Evolutionary conservation across 169 alveolate species (phyloP), one percentile per base, ranked within the genome.

Genomic region (Plasmodium relictum): DNA sequence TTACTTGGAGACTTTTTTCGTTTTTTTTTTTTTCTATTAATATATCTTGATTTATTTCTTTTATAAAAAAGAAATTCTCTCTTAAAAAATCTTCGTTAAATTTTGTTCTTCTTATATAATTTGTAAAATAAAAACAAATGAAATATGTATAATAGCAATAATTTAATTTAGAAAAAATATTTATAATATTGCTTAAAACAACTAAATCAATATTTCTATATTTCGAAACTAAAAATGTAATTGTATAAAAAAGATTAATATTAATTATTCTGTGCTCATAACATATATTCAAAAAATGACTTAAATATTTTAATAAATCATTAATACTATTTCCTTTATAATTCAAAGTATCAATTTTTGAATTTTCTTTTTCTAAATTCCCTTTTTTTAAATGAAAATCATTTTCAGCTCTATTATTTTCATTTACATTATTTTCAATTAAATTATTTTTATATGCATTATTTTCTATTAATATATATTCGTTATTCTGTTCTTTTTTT

Each of bases 251-350:
- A 3, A 65, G 20, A 48, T 65, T 63, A 48, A 78, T 39, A 70
- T 78, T 70, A 6, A 24, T 44, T 12, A 78, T 63, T 52, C 18
- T 65, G 14, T 78, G 70, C 14, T 65, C 69, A 22, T 78, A 45
- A 22, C n/a, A 65, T 26, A 78, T 70, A 50, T 78, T 78, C 22
- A 69, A 20, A 8, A 78, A 50, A 44, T 78, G 89, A 10, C 89
- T 78, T 22, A 78, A 12, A 0, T 70, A 31, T 78, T 78, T 78
- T 16, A 73, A 58, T 12, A 73, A 26, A 24, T 18, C 3, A 16
- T 52, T 14, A 7, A 3, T 20, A 16, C 41, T 42, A 24, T 54
- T 42, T 12, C 14, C 73, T 26, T n/a, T 31, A 14, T n/a, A 26
- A 8, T 63, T 63, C 9, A 37, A 8, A 8, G n/a, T 14, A 7